phyloP scores from a whole-genome alignment of 2,329 filamentous ascomycete genomes.

The Lojkania enalia region DNA sequence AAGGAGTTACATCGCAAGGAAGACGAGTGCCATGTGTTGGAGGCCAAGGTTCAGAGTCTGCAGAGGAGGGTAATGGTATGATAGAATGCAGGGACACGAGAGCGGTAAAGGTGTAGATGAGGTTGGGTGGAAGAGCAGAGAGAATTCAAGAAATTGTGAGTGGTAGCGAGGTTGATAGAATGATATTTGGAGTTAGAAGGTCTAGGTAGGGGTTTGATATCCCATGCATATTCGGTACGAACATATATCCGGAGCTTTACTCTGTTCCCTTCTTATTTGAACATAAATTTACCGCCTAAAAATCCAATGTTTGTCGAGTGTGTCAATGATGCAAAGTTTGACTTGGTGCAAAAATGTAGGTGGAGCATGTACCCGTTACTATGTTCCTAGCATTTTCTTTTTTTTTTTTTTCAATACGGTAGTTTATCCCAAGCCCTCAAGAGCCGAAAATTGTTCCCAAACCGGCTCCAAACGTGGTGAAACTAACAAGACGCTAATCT shows the following conservation, averaged over 20 bases:
- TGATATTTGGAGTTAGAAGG: slow-evolving; percentile 5
- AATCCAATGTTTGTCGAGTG: background rate
- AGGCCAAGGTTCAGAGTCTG: slow-evolving; percentile 41
- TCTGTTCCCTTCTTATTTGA: background rate
- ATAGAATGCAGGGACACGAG: slow-evolving; percentile 1
- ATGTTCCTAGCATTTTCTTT: no score
- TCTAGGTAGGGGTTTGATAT: slow-evolving; percentile 12
- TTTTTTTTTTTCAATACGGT: no score
- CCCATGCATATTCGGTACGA: slow-evolving; percentile 3
- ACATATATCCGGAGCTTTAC: slow-evolving; percentile 1
- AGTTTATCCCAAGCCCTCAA: no score
- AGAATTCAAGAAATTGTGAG: slow-evolving; percentile 14
- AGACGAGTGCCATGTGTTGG: slow-evolving; percentile 44
- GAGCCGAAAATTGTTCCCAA: no score
- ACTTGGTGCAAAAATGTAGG: background rate
- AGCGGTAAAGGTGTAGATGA: slow-evolving; percentile 13
- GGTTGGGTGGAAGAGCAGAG: slow-evolving; percentile 12
- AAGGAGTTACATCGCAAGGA: slow-evolving; percentile 45
- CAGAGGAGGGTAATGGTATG: slow-evolving; percentile 26
- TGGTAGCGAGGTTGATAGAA: slow-evolving; percentile 5
- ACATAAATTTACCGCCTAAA: background rate
- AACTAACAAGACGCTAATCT: background rate
- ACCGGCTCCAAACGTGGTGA: background rate
- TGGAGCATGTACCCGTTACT: no score
- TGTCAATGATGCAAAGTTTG: background rate